Evolutionary conservation across 305 asterid species (phyloP).

Genomic region (Fraxinus sp.): DNA sequence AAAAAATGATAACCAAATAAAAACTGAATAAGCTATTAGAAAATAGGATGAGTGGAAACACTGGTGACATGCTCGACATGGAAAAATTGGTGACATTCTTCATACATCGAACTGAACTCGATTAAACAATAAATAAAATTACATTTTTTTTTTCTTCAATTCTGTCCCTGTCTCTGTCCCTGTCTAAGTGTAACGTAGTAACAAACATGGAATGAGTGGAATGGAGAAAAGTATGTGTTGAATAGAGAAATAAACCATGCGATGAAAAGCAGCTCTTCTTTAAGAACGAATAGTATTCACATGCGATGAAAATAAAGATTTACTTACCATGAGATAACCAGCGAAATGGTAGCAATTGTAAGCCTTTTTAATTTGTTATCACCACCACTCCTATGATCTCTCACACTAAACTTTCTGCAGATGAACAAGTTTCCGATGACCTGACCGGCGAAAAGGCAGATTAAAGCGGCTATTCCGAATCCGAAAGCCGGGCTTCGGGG

Average conservation of each 20-base stretch:
- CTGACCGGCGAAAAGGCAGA: constrained; percentile 44
- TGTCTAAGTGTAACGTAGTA: background rate
- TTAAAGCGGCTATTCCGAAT: constrained; percentile 57
- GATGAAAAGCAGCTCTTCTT: background rate
- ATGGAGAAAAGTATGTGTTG: background rate
- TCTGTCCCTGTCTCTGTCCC: background rate
- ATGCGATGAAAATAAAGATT: background rate
- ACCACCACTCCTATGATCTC: constrained; percentile 23
- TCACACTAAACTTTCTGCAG: constrained; percentile 37
- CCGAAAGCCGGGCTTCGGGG: constrained; percentile 51
- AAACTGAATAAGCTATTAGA: background rate
- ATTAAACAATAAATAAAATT: background rate
- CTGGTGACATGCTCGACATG: background rate
- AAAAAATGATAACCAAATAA: too few relatives aligned
- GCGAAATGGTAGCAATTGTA: constrained; percentile 39
- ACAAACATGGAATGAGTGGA: background rate
- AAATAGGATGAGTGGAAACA: background rate
- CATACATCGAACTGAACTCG: background rate
- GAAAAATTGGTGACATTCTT: background rate
- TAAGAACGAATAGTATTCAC: background rate
- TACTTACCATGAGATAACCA: constrained; percentile 61
- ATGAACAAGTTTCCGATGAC: constrained; percentile 45
- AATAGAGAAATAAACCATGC: background rate
- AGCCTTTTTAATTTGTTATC: constrained; percentile 28
- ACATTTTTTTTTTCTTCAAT: background rate